Evolutionary conservation across 768 basidiomycete genomes (phyloP).

Genomic region (Baorangia bicolor): DNA sequence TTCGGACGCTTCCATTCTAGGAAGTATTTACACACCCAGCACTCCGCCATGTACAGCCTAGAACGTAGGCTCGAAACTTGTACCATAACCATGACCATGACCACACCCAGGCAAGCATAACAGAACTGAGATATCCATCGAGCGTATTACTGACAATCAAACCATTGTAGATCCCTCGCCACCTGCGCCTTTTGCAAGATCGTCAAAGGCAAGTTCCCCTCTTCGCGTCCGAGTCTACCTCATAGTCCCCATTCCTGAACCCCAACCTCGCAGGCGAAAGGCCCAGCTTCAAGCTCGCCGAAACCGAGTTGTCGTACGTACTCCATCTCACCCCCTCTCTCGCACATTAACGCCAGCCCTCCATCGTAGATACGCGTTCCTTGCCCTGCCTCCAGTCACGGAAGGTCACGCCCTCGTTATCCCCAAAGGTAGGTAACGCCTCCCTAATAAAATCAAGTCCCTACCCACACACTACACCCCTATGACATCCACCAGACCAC

Average conservation of each 20-base stretch:
- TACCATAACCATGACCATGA: background rate
- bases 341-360: background rate
- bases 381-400: conserved; percentile 86
- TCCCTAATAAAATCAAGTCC: rapidly evolving
- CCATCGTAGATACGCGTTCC: conserved; percentile 67
- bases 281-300: conserved; percentile 78
- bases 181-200: conserved; percentile 92
- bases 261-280: conserved; percentile 63
- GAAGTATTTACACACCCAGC: too few relatives aligned
- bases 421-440: conserved; percentile 73
- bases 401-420: conserved; percentile 88
- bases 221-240: background rate
- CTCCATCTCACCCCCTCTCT: background rate
- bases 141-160: background rate
- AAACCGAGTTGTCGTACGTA: conserved; percentile 69
- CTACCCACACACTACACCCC: background rate
- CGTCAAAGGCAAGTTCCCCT: conserved; percentile 59
- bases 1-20: background rate
- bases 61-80: background rate
- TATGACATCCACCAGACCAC: conserved; percentile 55
- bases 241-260: too few relatives aligned
- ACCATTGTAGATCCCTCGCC: conserved; percentile 45
- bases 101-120: conserved; percentile 10
- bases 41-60: too few relatives aligned
- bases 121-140: background rate